Conservation (phyloP, 2,329 filamentous ascomycete genomes). For the Microdochium nivale region DNA sequence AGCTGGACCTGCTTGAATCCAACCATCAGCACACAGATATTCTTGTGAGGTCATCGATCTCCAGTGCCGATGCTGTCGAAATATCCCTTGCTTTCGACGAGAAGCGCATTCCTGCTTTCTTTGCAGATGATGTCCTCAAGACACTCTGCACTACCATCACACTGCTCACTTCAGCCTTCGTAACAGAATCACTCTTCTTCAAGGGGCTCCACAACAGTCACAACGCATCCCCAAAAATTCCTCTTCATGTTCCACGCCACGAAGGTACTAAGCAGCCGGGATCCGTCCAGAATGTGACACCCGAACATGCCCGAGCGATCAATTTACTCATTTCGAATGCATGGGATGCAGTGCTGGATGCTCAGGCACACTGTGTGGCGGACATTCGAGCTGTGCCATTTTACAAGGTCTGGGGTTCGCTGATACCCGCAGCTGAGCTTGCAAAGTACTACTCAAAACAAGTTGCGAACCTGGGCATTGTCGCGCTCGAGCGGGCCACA, state of each 20-base stretch:
- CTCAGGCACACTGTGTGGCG: slow-evolving; percentile 27
- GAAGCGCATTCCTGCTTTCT: slow-evolving; percentile 28
- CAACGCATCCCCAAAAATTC: slow-evolving; percentile 29
- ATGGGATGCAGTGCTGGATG: slow-evolving; percentile 36
- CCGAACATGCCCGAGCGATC: slow-evolving; percentile 29
- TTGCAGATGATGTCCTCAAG: slow-evolving; percentile 34
- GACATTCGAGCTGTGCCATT: slow-evolving; percentile 37
- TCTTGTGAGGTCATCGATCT: slow-evolving; percentile 31
- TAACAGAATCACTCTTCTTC: slow-evolving; percentile 36
- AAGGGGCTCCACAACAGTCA: slow-evolving; percentile 29
- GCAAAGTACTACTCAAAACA: slow-evolving; percentile 33
- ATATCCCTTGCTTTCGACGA: slow-evolving; percentile 37
- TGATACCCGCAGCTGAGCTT: slow-evolving; percentile 39
- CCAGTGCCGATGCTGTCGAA: slow-evolving; percentile 25
- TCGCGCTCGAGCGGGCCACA: slow-evolving; percentile 23
- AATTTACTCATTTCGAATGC: slow-evolving; percentile 31
- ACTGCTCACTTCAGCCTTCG: slow-evolving; percentile 35
- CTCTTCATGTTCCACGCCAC: slow-evolving; percentile 21
- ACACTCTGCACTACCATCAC: slow-evolving; percentile 36
- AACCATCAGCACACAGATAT: slow-evolving; percentile 34
- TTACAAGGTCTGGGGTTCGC: slow-evolving; percentile 40
- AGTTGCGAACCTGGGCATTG: slow-evolving; percentile 25
- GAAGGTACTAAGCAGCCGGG: slow-evolving; percentile 3
- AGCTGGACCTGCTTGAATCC: slow-evolving; percentile 31
- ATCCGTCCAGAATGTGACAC: slow-evolving; percentile 10